Base-by-base conservation (phyloP, 75 land plant species). In the Pinus taeda region DNA sequence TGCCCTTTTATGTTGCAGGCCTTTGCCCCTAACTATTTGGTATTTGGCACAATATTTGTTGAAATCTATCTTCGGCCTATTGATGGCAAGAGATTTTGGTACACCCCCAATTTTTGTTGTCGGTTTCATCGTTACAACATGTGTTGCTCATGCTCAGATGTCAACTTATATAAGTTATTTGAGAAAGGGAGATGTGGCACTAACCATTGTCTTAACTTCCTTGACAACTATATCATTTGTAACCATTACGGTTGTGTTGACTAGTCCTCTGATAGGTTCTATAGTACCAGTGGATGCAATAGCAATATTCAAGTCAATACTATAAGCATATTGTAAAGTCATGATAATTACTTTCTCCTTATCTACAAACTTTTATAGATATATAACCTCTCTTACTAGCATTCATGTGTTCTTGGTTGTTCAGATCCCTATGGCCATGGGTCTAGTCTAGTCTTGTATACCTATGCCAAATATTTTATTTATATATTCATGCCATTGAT, bases 211-310 rank as follows among this genome's bases (percentile, higher is more conserved):
- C 22, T 74, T 96, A 36, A 96, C 95, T 14, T 90, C 95, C 70
- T 79, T 80, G 9, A 81, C 93, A 58, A 96, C 99, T 57, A 85
- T 96, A 64, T 81, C 97, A 15, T 96, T 93, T 14, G 95, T 92
- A 6, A 60, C 88, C 53, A 75, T 94, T 30, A 96, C 97, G 11
- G 93, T 97, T 63, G 71, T 96, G 39, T 79, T 96, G 39, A 96
- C 93, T 58, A 86, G 92, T 57, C 80, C 92, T 60, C 83, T 96
- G n/a, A 94, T 96, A 74, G 99, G 99, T 30, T 94, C 97, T 66
- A 95, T 96, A 61, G 97, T 96, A 60, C 99, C 99, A 61, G 95
- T 96, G 67, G 99, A 96, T 84, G 99, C 85, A 20, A 65, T 92
- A 82, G 99, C 97, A 24, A 96, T 94, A n/a, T 82, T 93, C 64